These are phyloP conservation scores for Umbellularia californica DNA, from an alignment of 164 flowering plant species.

Conservation along the genomic window DNA sequence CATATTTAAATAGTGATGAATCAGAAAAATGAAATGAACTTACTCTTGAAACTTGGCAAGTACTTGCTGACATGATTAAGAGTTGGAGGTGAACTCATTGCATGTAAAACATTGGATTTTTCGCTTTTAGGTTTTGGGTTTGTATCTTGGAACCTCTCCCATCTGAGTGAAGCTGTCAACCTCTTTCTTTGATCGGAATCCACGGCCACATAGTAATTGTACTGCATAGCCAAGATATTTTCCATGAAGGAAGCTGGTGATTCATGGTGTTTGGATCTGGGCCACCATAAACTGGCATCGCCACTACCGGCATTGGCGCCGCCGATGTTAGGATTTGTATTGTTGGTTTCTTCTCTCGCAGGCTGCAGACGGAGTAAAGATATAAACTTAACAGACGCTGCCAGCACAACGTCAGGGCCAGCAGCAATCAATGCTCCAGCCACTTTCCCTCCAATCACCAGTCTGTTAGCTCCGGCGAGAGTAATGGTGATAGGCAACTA, in stretches of 20 bases:
- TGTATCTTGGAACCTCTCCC: too few species aligned
- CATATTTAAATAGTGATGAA: too few species aligned
- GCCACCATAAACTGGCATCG: slow-evolving; percentile 7
- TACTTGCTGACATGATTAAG: too few species aligned
- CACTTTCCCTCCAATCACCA: slow-evolving; percentile 42
- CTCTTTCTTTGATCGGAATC: too few species aligned
- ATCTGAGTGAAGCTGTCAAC: too few species aligned
- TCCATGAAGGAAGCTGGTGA: slow-evolving; percentile 27
- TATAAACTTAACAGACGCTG: slow-evolving; percentile 28
- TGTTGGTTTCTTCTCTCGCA: slow-evolving; percentile 5
- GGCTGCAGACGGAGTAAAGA: slow-evolving; percentile 20
- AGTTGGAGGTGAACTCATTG: too few species aligned
- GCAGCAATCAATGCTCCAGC: slow-evolving; percentile 33
- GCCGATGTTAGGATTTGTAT: neutral
- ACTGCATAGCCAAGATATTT: slow-evolving; percentile 18
- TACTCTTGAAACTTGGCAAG: too few species aligned
- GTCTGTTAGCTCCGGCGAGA: slow-evolving; percentile 38
- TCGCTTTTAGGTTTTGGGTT: too few species aligned
- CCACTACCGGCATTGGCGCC: slow-evolving; percentile 4
- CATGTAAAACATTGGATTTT: too few species aligned
- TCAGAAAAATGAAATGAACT: too few species aligned
- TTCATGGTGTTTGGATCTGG: slow-evolving; percentile 13
- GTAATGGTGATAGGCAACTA: slow-evolving; percentile 25
- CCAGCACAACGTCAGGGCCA: slow-evolving; percentile 25
- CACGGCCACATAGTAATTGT: too few species aligned